phyloP scores from a whole-genome alignment of 371 early-diverging fungal species.

The Actinomucor elegans region DNA sequence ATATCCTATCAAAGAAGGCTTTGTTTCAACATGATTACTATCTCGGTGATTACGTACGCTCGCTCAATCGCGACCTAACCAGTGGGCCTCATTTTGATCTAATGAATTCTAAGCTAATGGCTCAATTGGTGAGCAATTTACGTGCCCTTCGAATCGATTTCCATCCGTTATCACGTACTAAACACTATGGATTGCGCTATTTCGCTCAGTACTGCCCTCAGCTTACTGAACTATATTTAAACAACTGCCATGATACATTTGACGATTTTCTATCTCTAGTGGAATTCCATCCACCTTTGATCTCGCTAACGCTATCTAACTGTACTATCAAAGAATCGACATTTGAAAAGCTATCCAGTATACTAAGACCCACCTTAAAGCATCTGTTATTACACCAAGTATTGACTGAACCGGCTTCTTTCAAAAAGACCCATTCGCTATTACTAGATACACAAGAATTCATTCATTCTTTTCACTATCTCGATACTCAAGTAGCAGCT shows the following conservation, averaged over 20 bases:
- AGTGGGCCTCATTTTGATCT: conserved; percentile 40
- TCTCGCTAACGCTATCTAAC: conserved; percentile 31
- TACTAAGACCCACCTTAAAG: conserved; percentile 12
- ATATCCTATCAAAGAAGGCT: conserved; percentile 30
- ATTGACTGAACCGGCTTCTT: conserved; percentile 24
- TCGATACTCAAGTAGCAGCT: conserved; percentile 15
- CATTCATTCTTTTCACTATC: conserved; percentile 18
- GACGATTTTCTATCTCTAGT: conserved; percentile 40
- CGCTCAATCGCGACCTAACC: conserved; percentile 39
- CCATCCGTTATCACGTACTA: conserved; percentile 34
- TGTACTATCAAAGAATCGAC: conserved; percentile 41
- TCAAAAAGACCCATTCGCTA: conserved; percentile 3
- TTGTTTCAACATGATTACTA: conserved; percentile 20
- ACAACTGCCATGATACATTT: conserved; percentile 46
- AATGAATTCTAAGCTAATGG: conserved; percentile 38
- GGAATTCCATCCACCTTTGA: conserved; percentile 24
- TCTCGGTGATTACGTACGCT: conserved; percentile 43
- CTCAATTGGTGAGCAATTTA: conserved; percentile 37
- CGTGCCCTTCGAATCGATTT: conserved; percentile 47
- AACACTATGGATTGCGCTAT: conserved; percentile 40
- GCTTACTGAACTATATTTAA: conserved; percentile 37
- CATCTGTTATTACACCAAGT: conserved; percentile 34
- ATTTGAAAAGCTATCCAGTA: conserved; percentile 12
- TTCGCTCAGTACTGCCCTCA: conserved; percentile 39
- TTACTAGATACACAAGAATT: not conserved